phyloP scores from a whole-genome alignment of 495 filamentous ascomycete genomes.

The Lepidopterella palustris region DNA sequence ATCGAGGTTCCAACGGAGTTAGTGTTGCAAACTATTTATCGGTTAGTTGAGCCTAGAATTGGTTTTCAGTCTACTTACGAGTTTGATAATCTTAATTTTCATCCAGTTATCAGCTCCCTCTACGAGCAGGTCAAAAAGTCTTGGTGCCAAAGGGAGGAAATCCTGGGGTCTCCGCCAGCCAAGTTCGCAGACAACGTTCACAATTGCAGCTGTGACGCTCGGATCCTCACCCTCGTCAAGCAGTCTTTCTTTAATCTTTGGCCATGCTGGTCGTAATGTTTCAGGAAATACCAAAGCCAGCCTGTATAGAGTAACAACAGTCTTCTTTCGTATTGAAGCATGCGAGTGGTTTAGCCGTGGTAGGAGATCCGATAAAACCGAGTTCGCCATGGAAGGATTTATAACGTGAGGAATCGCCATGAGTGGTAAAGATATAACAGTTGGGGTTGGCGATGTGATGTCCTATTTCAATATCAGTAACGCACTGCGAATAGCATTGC shows the following conservation, averaged over 20 bases:
- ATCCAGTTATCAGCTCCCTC: slow-evolving; percentile 97
- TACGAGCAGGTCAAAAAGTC: slow-evolving; percentile 88
- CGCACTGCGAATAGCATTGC: background rate
- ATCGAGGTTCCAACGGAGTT: slow-evolving; percentile 83
- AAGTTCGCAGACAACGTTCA: slow-evolving; percentile 94
- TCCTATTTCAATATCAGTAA: slow-evolving; percentile 49
- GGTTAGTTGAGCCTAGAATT: background rate
- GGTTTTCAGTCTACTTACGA: slow-evolving; percentile 49
- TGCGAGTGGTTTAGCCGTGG: slow-evolving; percentile 81
- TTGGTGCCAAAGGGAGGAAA: slow-evolving; percentile 84
- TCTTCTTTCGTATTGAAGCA: slow-evolving; percentile 83
- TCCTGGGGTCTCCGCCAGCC: slow-evolving; percentile 91
- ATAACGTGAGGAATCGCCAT: slow-evolving; percentile 85
- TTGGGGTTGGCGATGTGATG: slow-evolving; percentile 63
- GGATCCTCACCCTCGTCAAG: slow-evolving; percentile 86
- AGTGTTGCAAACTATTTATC: slow-evolving; percentile 76
- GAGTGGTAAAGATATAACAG: slow-evolving; percentile 76
- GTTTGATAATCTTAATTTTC: slow-evolving; percentile 97
- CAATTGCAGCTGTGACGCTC: slow-evolving; percentile 89
- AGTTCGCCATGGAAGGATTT: slow-evolving; percentile 82
- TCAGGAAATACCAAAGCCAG: slow-evolving; percentile 92
- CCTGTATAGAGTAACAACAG: slow-evolving; percentile 85
- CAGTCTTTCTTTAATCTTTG: slow-evolving; percentile 87
- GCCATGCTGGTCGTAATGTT: slow-evolving; percentile 86
- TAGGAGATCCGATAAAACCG: slow-evolving; percentile 75